Percentiles rank a stretch among this genome's conserved stretches.
phyloP scores from a whole-genome alignment of 2,329 filamentous ascomycete species.

The Fusarium musae region DNA sequence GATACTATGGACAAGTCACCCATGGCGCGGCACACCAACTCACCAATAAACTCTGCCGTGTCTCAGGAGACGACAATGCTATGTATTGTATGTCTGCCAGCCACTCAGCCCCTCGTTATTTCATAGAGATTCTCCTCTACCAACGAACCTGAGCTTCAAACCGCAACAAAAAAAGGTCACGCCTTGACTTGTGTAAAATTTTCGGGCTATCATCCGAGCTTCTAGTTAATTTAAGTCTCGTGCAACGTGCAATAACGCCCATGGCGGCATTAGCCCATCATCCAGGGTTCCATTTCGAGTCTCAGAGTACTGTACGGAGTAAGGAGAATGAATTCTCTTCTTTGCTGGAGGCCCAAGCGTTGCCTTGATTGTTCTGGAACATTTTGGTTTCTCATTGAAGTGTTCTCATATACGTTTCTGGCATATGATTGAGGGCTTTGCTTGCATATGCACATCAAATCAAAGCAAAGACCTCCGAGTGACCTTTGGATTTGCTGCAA shows the following conservation, averaged over 20 bases:
- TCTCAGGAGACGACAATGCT: slow-evolving; percentile 23
- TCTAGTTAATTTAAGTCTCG: slow-evolving; percentile 16
- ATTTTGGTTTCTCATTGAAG: background rate
- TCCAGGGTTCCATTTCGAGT: slow-evolving; percentile 8
- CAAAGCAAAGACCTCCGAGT: slow-evolving; percentile 14
- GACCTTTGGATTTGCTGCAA: background rate
- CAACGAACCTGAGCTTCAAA: background rate
- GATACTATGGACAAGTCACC: slow-evolving; percentile 23
- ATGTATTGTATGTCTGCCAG: background rate
- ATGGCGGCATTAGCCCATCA: background rate
- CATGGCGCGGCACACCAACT: slow-evolving; percentile 10
- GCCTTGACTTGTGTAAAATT: background rate
- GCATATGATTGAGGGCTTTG: background rate
- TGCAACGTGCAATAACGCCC: background rate
- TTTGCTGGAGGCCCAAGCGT: slow-evolving; percentile 10
- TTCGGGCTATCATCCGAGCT: slow-evolving; percentile 10
- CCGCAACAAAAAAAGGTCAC: background rate
- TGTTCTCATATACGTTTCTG: slow-evolving; percentile 2
- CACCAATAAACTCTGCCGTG: slow-evolving; percentile 16
- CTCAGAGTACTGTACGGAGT: background rate
- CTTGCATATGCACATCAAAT: slow-evolving; percentile 17
- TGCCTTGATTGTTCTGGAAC: slow-evolving; percentile 26
- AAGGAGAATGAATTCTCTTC: background rate
- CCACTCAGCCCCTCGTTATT: background rate
- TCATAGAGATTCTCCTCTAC: background rate